Evolutionary conservation across 1,284 basidiomycete genomes (phyloP).

Genomic region (Pseudozyma sp.): DNA sequence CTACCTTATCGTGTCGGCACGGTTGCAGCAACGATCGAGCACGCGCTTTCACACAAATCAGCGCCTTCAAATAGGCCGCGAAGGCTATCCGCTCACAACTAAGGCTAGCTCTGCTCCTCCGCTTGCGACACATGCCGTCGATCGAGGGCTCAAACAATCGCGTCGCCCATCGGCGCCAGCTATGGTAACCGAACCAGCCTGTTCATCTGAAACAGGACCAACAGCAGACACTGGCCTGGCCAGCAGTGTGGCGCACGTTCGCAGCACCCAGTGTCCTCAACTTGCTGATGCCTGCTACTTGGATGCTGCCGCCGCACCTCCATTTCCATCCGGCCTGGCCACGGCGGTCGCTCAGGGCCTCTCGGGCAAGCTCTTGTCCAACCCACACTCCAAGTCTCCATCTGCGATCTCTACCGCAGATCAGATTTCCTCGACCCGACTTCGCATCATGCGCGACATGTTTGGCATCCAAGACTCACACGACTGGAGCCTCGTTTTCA

Average conservation of each 20-base stretch:
- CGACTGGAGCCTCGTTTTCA: slow-evolving; percentile 57
- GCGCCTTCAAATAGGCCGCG: not conserved
- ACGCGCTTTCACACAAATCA: slow-evolving; percentile 17
- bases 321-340: slow-evolving; percentile 55
- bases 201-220: not conserved
- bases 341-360: slow-evolving; percentile 40
- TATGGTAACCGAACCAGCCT: not conserved
- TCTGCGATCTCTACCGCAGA: slow-evolving; percentile 52
- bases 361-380: slow-evolving; percentile 54
- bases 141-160: not conserved
- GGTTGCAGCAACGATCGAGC: slow-evolving; percentile 17
- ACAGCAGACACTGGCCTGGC: slow-evolving; percentile 4
- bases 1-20: slow-evolving; percentile 19
- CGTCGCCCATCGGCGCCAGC: not conserved
- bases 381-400: slow-evolving; percentile 67
- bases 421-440: slow-evolving; percentile 50
- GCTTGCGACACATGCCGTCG: no score
- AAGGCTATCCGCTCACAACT: no score
- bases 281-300: slow-evolving; percentile 58
- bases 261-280: slow-evolving; percentile 33
- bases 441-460: slow-evolving; percentile 56
- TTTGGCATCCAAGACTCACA: slow-evolving; percentile 55
- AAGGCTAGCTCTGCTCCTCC: no score
- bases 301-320: slow-evolving; percentile 66
- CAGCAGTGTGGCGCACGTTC: slow-evolving; percentile 14